These are phyloP conservation scores for Aspergillus luchuensis DNA, from an alignment of 2,329 filamentous ascomycete genomes.

Conservation along the genomic window DNA sequence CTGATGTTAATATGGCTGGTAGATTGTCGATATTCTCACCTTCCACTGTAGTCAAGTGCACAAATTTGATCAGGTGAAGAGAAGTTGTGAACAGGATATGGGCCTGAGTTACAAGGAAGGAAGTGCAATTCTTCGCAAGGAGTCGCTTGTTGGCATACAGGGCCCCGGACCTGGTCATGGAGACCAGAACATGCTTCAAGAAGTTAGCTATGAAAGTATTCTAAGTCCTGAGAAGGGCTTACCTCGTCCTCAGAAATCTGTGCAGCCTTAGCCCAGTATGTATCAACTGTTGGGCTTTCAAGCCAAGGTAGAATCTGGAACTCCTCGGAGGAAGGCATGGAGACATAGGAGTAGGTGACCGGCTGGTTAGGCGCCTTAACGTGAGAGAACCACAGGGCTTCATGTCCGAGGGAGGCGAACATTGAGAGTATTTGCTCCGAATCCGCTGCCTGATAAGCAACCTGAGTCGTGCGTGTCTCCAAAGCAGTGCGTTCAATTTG, in stretches of 20 bases:
- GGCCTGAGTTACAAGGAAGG: constrained; percentile 76
- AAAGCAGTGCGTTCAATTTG: constrained; percentile 37
- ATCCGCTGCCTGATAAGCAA: constrained; percentile 35
- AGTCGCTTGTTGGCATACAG: constrained; percentile 75
- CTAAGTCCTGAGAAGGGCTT: constrained; percentile 8
- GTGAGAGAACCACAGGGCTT: constrained; percentile 43
- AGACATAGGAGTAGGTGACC: constrained; percentile 37
- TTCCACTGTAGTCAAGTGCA: constrained; percentile 71
- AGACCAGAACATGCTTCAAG: constrained; percentile 54
- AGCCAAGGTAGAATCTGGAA: constrained; percentile 28
- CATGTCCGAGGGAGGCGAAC: constrained; percentile 38
- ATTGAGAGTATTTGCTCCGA: constrained; percentile 41
- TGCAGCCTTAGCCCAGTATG: constrained; percentile 42
- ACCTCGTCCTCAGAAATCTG: constrained; percentile 45
- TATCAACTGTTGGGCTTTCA: constrained; percentile 39
- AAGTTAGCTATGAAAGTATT: constrained; percentile 16
- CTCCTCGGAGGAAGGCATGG: constrained; percentile 19
- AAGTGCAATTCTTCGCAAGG: constrained; percentile 85
- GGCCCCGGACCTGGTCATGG: constrained; percentile 73
- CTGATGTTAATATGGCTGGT: neutral
- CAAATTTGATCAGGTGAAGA: constrained; percentile 90
- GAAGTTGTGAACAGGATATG: constrained; percentile 92
- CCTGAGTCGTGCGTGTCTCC: constrained; percentile 35
- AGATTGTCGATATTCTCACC: constrained; percentile 50
- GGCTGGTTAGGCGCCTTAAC: constrained; percentile 26